Percentiles rank a stretch among this genome's conserved stretches.
Conservation (phyloP, 768 basidiomycete species). For the Boletus rubroflammeus region DNA sequence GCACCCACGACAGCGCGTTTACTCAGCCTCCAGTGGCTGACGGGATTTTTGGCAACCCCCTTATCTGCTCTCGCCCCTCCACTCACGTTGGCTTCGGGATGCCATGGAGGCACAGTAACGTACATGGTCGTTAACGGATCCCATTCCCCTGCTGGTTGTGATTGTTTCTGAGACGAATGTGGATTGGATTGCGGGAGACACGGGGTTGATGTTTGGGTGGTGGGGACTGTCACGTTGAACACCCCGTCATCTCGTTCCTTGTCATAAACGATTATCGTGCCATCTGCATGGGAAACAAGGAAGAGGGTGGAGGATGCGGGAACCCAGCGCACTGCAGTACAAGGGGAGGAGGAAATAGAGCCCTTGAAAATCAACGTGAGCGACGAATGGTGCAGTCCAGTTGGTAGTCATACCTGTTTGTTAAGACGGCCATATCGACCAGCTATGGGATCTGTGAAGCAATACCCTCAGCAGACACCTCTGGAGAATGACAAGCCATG, state of each 20-base stretch:
- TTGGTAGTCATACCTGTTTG: conserved; percentile 56
- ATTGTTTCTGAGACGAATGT: conserved; percentile 22
- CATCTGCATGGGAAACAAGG: conserved; percentile 84
- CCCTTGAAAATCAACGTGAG: conserved; percentile 43
- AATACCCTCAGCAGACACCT: conserved; percentile 2
- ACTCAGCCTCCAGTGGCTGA: conserved; percentile 86
- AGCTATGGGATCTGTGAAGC: conserved; percentile 63
- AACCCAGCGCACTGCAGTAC: conserved; percentile 90
- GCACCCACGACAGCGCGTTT: conserved; percentile 68
- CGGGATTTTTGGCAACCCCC: conserved; percentile 77
- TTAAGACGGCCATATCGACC: conserved; percentile 84
- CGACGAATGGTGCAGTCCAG: background rate
- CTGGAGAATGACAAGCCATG: background rate
- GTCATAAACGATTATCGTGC: conserved; percentile 86
- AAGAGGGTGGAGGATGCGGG: conserved; percentile 77
- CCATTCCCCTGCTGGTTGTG: conserved; percentile 51
- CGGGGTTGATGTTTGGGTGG: conserved; percentile 24
- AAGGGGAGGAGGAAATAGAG: conserved; percentile 72
- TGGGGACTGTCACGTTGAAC: conserved; percentile 63
- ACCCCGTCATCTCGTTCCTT: conserved; percentile 85
- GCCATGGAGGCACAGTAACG: conserved; percentile 84
- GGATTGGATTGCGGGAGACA: conserved; percentile 27
- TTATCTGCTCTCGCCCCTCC: conserved; percentile 49
- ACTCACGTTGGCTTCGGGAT: conserved; percentile 47
- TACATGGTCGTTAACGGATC: conserved; percentile 73